These are phyloP conservation scores for Alternaria rosae DNA, from an alignment of 2,329 filamentous ascomycete genomes.

Conservation along the genomic window DNA sequence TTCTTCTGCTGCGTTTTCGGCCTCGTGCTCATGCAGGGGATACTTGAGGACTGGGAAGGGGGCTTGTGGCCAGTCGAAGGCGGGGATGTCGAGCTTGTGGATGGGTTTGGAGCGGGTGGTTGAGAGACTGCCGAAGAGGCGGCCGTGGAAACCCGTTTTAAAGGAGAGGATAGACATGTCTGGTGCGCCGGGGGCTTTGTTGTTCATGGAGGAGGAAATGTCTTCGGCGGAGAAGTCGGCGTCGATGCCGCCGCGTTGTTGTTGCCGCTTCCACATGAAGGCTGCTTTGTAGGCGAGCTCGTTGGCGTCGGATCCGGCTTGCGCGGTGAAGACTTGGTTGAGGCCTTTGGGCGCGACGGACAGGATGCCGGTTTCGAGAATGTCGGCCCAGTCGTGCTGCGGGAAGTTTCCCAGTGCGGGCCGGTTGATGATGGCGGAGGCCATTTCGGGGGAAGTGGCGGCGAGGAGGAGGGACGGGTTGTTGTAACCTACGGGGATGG, in stretches of 20 bases:
- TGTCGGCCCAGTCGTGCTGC: slow-evolving; percentile 79
- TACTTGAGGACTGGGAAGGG: slow-evolving; percentile 87
- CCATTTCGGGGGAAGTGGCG: slow-evolving; percentile 79
- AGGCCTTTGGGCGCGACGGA: slow-evolving; percentile 83
- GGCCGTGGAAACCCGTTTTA: slow-evolving; percentile 87
- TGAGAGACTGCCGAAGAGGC: slow-evolving; percentile 84
- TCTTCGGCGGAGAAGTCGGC: slow-evolving; percentile 84
- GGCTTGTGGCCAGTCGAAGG: slow-evolving; percentile 94
- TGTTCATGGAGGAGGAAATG: slow-evolving; percentile 77
- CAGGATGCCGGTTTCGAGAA: slow-evolving; percentile 81
- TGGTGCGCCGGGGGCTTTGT: slow-evolving; percentile 79
- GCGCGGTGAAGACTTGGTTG: slow-evolving; percentile 88
- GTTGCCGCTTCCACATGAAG: slow-evolving; percentile 88
- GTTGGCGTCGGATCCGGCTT: slow-evolving; percentile 90
- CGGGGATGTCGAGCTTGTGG: slow-evolving; percentile 93
- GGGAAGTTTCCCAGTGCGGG: slow-evolving; percentile 93
- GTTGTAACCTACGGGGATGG: slow-evolving; percentile 92
- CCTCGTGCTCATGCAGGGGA: slow-evolving; percentile 78
- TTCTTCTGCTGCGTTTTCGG: slow-evolving; percentile 84
- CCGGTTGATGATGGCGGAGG: slow-evolving; percentile 81
- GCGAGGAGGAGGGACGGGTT: slow-evolving; percentile 77
- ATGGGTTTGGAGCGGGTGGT: slow-evolving; percentile 93
- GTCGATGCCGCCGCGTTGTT: slow-evolving; percentile 77
- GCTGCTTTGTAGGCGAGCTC: slow-evolving; percentile 95
- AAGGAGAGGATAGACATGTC: slow-evolving; percentile 87